Base-by-base conservation (phyloP, 2,329 filamentous ascomycete species). In the Neofusicoccum sp. region DNA sequence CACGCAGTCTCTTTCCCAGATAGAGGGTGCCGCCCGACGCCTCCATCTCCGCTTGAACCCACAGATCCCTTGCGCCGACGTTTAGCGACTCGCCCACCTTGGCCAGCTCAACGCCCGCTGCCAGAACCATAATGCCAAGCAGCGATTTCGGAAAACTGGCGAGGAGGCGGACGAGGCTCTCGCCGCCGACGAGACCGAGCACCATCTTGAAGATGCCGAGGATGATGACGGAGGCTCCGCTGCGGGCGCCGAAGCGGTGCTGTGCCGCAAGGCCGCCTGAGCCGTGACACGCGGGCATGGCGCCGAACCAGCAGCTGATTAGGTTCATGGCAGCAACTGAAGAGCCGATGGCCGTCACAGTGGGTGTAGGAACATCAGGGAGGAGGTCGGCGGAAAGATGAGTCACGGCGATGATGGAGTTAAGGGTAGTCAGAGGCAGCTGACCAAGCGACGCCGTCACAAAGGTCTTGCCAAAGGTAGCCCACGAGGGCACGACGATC, bases 261-360 rank as follows among this genome's bases (percentile, higher is more conserved):
- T 98, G 93, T 0, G 89, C 95, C 4, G 95, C 95, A 0, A 98
- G 80, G 0, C 93, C 93, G 2, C 93, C 93, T 0, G 91, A 91
- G 4, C 93, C 93, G 71, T 98, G 95, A 70, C 95, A 98, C 3
- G 95, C 87, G 3, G 93, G 95, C 95, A 97, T 98, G 4, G 89
- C 89, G 49, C 93, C 93, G 68, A 96, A 96, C 90, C 91, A 96
- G 68, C 90, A 93, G 14, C 89, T 89, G 1, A 89, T 73, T 3
- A 97, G 78, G 71, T 98, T 98, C 85, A 96, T 96, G 1, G 80
- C 69, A 0, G 88, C 87, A 3, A 98, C 90, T 59, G 91, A 96
- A 62, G 93, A 73, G 1, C 93, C 93, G 31, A 98, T 80, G 0
- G 86, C 81, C 0, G 91, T 93, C 5, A 91, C 88, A 0, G 71